Percentiles rank a stretch among this genome's conserved stretches.
Evolutionary conservation across 2,329 filamentous ascomycete species (phyloP).

Genomic region (Paecilomyces niveus): DNA sequence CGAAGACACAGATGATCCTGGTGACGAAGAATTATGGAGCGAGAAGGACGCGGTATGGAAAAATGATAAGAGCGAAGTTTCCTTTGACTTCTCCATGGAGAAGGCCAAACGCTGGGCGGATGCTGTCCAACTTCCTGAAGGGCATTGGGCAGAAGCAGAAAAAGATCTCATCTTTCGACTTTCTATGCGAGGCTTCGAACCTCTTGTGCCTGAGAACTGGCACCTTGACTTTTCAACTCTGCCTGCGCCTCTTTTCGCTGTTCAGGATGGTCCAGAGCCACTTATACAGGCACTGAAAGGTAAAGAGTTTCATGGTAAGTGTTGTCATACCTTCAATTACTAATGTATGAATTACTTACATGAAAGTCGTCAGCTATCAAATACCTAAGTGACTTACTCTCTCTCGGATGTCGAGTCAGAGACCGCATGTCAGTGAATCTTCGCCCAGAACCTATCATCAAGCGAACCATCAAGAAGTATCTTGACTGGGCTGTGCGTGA

Average conservation of each 20-base stretch:
- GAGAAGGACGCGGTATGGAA: slow-evolving; percentile 7
- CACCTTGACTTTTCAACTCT: slow-evolving; percentile 47
- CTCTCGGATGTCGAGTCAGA: slow-evolving; percentile 45
- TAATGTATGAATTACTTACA: neutral
- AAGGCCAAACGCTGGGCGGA: slow-evolving; percentile 27
- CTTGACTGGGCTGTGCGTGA: slow-evolving; percentile 49
- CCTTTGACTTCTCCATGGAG: slow-evolving; percentile 22
- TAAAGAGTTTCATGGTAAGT: slow-evolving; percentile 41
- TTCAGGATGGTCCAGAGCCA: slow-evolving; percentile 29
- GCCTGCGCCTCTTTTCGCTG: slow-evolving; percentile 46
- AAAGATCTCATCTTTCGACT: slow-evolving; percentile 48
- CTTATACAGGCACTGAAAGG: slow-evolving; percentile 39
- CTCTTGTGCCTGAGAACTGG: slow-evolving; percentile 48
- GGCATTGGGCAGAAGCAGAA: slow-evolving; percentile 46
- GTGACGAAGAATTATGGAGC: slow-evolving; percentile 10
- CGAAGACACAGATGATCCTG: slow-evolving; percentile 7
- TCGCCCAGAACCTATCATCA: slow-evolving; percentile 29
- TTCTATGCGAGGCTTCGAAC: slow-evolving; percentile 49
- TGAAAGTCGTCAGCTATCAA: slow-evolving; percentile 35
- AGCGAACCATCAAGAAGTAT: slow-evolving; percentile 39
- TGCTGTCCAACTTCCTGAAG: slow-evolving; percentile 32
- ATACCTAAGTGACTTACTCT: slow-evolving; percentile 44
- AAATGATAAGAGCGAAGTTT: slow-evolving; percentile 17
- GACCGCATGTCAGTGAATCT: slow-evolving; percentile 39
- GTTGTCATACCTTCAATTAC: neutral